These are phyloP conservation scores for Colletotrichum chrysophilum DNA, from an alignment of 2,329 filamentous ascomycete species.

Conservation along the genomic window DNA sequence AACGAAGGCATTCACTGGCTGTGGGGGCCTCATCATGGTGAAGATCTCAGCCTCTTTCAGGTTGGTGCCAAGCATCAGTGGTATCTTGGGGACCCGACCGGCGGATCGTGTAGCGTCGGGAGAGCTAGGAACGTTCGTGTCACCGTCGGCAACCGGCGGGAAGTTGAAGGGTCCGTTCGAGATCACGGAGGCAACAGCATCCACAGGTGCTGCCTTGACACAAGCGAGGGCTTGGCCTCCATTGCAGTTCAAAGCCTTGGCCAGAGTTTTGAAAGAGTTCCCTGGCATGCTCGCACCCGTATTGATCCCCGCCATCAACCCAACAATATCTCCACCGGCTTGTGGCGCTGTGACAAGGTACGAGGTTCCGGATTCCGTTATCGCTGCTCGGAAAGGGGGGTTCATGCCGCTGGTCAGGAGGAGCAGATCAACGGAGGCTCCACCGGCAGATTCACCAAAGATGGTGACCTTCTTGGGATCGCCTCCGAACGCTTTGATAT, in stretches of 20 bases:
- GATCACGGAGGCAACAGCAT: not conserved
- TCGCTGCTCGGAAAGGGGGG: not conserved
- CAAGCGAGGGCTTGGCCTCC: not conserved
- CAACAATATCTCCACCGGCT: not conserved
- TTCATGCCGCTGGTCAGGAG: not conserved
- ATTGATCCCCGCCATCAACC: not conserved
- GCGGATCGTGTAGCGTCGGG: not conserved
- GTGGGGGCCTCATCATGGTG: not conserved
- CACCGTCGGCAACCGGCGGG: not conserved
- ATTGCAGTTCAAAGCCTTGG: not conserved
- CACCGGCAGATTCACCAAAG: not conserved
- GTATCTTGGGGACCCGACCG: not conserved
- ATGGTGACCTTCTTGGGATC: conserved; percentile 25
- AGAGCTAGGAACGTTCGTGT: not conserved
- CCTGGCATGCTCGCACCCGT: not conserved
- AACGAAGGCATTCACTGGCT: not conserved
- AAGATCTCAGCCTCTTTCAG: not conserved
- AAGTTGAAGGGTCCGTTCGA: not conserved
- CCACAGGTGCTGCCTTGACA: not conserved
- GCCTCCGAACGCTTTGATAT: conserved; percentile 38
- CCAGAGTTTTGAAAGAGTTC: not conserved
- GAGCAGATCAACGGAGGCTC: not conserved
- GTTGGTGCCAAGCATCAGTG: not conserved
- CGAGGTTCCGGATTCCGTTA: not conserved
- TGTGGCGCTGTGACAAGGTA: not conserved